A percentile compares a stretch with the other conserved stretches of the same genome.
These are phyloP conservation scores for Toxicodendron radicans DNA, from an alignment of 345 rosid genomes.

Conservation along the genomic window DNA sequence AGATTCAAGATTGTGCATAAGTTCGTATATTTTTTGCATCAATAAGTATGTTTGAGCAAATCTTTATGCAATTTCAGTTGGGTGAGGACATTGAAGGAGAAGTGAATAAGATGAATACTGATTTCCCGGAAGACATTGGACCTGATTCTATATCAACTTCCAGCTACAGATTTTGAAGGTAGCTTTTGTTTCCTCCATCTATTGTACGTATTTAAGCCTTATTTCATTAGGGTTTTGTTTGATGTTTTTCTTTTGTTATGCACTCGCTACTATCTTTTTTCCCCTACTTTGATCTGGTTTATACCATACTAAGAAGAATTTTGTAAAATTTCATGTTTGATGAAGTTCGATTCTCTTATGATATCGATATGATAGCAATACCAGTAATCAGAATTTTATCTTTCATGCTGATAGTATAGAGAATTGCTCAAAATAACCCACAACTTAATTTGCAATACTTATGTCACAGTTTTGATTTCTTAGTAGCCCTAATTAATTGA, in stretches of 20 bases:
- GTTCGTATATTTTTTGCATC: not conserved
- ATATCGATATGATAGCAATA: not conserved
- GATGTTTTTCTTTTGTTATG: slow-evolving; percentile 18
- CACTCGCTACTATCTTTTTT: not conserved
- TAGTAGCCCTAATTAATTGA: slow-evolving; percentile 25
- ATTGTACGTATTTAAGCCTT: slow-evolving; percentile 10
- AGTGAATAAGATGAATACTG: not conserved
- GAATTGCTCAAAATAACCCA: too few relatives aligned
- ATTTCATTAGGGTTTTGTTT: slow-evolving; percentile 25
- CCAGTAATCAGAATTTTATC: not conserved
- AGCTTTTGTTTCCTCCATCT: slow-evolving; percentile 6
- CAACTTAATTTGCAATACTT: too few relatives aligned
- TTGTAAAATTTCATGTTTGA: slow-evolving; percentile 7
- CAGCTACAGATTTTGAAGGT: slow-evolving; percentile 16
- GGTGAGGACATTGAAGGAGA: slow-evolving; percentile 18
- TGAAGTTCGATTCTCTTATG: not conserved
- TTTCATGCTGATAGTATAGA: too few relatives aligned
- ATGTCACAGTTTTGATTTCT: not conserved
- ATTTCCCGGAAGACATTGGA: not conserved
- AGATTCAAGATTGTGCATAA: not conserved
- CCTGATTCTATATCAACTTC: not conserved
- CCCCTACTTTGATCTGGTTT: not conserved
- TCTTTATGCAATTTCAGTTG: not conserved
- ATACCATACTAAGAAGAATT: not conserved
- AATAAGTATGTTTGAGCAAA: not conserved